Conservation (phyloP, 805 yeast genomes). For the Zygotorulaspora sp. region DNA sequence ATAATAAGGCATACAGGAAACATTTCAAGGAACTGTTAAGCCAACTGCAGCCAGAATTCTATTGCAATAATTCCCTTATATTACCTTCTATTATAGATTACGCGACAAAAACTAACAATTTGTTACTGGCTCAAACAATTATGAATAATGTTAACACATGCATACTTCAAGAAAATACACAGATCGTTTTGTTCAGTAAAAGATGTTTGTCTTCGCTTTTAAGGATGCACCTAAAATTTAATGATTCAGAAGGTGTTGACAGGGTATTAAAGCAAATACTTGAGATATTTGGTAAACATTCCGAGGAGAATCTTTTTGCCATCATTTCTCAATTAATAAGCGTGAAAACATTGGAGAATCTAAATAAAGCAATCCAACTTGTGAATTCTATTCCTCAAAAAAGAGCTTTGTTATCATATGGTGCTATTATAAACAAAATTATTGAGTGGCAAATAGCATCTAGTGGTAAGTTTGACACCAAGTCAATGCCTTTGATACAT, state of each 20-base stretch:
- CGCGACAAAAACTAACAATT: constrained; percentile 15
- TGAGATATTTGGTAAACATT: constrained; percentile 18
- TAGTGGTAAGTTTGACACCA: constrained; percentile 6
- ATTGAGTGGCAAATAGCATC: constrained; percentile 18
- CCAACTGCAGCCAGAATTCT: constrained; percentile 18
- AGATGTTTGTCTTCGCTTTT: constrained; percentile 24
- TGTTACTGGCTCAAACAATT: constrained; percentile 16
- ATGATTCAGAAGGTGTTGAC: constrained; percentile 31
- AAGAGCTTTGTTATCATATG: constrained; percentile 17
- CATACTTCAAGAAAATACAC: constrained; percentile 17
- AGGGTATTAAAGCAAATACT: constrained; percentile 22
- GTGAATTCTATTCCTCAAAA: constrained; percentile 17
- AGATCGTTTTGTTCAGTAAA: constrained; percentile 20
- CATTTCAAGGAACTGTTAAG: constrained; percentile 18
- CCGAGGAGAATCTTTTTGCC: constrained; percentile 23
- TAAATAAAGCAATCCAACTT: constrained; percentile 23
- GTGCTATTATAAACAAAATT: constrained; percentile 19
- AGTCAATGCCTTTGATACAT: constrained; percentile 15
- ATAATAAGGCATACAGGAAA: constrained; percentile 21
- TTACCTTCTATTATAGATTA: constrained; percentile 25
- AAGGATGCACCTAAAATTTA: constrained; percentile 26
- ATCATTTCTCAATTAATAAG: constrained; percentile 21
- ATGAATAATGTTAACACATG: constrained; percentile 23
- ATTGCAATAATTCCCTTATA: constrained; percentile 27
- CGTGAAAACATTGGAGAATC: constrained; percentile 13